Conservation (phyloP, 129 eudicot species). For the Calendula officinalis region DNA sequence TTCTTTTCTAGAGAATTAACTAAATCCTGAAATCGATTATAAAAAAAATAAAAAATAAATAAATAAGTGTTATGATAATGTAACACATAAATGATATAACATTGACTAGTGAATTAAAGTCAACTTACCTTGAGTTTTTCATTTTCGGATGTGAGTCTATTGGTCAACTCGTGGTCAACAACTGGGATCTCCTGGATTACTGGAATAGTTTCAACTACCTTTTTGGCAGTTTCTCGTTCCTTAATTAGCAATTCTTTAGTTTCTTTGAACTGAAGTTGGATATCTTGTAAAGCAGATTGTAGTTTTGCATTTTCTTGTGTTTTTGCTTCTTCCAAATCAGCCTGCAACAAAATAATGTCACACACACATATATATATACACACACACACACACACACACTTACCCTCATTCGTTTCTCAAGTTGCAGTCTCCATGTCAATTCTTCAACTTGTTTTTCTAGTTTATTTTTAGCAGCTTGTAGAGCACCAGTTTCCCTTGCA, state of each 20-base stretch:
- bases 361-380: constrained; percentile 1
- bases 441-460: constrained; percentile 99
- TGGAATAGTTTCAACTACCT: constrained; percentile 56
- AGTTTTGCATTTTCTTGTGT: constrained; percentile 74
- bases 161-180: constrained; percentile 57
- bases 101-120: constrained; percentile 6
- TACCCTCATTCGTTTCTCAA: constrained; percentile 99
- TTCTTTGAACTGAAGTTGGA: constrained; percentile 73
- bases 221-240: constrained; percentile 65
- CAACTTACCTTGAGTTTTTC: constrained; percentile 71
- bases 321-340: constrained; percentile 81
- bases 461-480: constrained; percentile 98
- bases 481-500: constrained; percentile 99
- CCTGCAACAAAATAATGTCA: constrained; percentile 38
- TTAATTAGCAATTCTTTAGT: constrained; percentile 61
- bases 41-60: not conserved
- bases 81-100: not conserved
- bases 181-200: constrained; percentile 74
- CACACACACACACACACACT: constrained; percentile 17
- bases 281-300: constrained; percentile 71
- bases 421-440: constrained; percentile 92
- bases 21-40: constrained; percentile 49
- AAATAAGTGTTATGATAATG: not conserved
- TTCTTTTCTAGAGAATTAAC: constrained; percentile 81
- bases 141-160: constrained; percentile 70